Evolutionary conservation across 306 rosid genomes (phyloP).

Genomic region (Prunus dulcis): DNA sequence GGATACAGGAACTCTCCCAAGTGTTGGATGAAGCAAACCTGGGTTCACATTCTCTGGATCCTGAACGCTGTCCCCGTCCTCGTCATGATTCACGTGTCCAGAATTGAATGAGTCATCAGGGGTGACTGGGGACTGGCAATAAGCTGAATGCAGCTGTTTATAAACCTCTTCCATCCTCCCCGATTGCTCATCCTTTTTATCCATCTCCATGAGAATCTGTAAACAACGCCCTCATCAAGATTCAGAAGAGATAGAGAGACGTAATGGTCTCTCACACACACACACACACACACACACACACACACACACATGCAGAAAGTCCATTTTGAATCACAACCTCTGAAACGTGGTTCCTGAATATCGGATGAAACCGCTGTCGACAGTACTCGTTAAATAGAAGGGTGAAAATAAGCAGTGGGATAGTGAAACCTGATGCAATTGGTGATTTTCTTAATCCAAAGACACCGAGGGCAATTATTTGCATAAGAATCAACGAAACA

Average conservation of each 20-base stretch:
- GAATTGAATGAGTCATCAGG: slow-evolving; percentile 19
- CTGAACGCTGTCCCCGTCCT: slow-evolving; percentile 9
- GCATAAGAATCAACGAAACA: slow-evolving; percentile 63
- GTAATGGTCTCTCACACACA: not conserved
- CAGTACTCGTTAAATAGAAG: slow-evolving; percentile 75
- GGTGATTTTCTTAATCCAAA: slow-evolving; percentile 71
- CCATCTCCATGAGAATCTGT: slow-evolving; percentile 84
- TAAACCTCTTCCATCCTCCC: slow-evolving; percentile 59
- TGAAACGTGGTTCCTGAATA: slow-evolving; percentile 51
- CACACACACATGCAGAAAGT: not conserved
- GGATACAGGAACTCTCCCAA: slow-evolving; percentile 22
- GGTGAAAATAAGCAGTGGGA: slow-evolving; percentile 70
- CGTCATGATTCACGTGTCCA: slow-evolving; percentile 29
- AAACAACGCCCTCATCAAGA: slow-evolving; percentile 15
- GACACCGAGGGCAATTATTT: slow-evolving; percentile 82
- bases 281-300: not conserved
- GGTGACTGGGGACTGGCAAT: slow-evolving; percentile 45
- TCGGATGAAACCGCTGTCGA: slow-evolving; percentile 75
- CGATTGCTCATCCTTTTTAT: slow-evolving; percentile 54
- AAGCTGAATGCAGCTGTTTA: slow-evolving; percentile 51
- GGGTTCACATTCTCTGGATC: slow-evolving; percentile 25
- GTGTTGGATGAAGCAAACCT: slow-evolving; percentile 58
- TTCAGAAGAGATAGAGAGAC: slow-evolving; percentile 7
- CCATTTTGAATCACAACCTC: slow-evolving; percentile 53
- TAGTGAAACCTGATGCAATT: slow-evolving; percentile 70